Conservation (phyloP, 306 rosid species). For the Prunus salicina region DNA sequence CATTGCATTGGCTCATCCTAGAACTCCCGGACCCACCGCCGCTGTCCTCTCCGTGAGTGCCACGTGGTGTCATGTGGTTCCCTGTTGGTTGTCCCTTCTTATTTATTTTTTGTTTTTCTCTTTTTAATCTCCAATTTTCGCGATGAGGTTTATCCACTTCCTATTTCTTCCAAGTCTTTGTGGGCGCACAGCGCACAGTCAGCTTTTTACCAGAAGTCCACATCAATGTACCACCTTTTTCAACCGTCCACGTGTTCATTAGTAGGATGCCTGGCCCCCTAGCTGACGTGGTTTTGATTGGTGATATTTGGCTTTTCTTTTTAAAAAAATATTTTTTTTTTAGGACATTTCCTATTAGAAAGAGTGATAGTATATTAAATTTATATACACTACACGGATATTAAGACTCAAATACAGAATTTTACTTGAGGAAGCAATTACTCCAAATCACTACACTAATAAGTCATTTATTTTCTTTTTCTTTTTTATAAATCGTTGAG, state of each 20-base stretch:
- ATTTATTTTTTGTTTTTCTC: background rate
- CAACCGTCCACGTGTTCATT: constrained; percentile 33
- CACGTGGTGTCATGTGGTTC: constrained; percentile 43
- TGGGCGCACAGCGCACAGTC: background rate
- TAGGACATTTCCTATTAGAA: accelerated
- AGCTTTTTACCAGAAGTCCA: constrained; percentile 5
- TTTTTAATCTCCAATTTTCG: background rate
- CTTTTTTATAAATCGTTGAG: background rate
- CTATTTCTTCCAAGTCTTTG: too few relatives aligned
- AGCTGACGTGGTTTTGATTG: constrained; percentile 32
- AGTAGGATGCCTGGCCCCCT: constrained; percentile 8
- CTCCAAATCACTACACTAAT: too few relatives aligned
- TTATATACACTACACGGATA: accelerated
- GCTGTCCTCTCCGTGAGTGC: background rate
- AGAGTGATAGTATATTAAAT: accelerated
- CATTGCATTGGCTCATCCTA: too few relatives aligned
- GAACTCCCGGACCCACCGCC: constrained; percentile 34
- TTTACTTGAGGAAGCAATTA: accelerated
- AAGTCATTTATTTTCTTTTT: accelerated
- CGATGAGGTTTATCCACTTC: constrained; percentile 36
- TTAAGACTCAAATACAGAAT: accelerated
- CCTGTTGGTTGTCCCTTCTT: background rate
- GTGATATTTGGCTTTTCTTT: background rate
- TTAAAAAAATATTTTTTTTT: too few relatives aligned
- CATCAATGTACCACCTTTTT: background rate